These are phyloP conservation scores for Trichoderma sp. DNA, from an alignment of 2,329 filamentous ascomycete species.

Conservation along the genomic window DNA sequence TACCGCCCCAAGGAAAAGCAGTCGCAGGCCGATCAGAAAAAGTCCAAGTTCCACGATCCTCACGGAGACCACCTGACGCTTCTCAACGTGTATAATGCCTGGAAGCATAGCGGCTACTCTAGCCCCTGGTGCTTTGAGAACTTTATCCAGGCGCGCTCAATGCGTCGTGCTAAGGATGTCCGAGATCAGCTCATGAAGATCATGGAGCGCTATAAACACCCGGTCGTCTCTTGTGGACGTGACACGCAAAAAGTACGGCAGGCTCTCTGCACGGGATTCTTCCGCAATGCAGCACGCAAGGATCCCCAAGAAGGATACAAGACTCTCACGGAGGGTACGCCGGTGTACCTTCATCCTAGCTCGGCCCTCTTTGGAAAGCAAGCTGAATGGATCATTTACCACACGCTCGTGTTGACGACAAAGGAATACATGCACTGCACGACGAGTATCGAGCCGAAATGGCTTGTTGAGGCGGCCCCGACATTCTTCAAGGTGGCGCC, in stretches of 20 bases:
- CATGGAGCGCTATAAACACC: conserved; percentile 86
- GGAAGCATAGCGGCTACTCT: conserved; percentile 80
- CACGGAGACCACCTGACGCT: conserved; percentile 92
- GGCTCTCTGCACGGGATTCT: conserved; percentile 89
- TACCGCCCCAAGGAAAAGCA: conserved; percentile 98
- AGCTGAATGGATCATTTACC: conserved; percentile 93
- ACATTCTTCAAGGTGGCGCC: conserved; percentile 98
- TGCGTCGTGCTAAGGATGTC: conserved; percentile 87
- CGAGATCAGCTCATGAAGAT: conserved; percentile 89
- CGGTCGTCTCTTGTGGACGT: conserved; percentile 78
- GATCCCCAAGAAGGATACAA: conserved; percentile 97
- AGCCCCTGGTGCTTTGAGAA: conserved; percentile 97
- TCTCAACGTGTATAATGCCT: conserved; percentile 95
- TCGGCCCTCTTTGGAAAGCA: conserved; percentile 94
- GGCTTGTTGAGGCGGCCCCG: conserved; percentile 92
- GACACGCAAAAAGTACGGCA: conserved; percentile 85
- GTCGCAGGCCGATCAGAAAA: conserved; percentile 93
- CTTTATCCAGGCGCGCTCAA: conserved; percentile 88
- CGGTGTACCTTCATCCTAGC: conserved; percentile 89
- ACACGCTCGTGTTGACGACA: conserved; percentile 84
- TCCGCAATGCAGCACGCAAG: conserved; percentile 91
- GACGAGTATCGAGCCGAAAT: conserved; percentile 89
- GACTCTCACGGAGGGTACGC: conserved; percentile 91
- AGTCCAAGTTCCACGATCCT: conserved; percentile 94
- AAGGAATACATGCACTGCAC: conserved; percentile 99